These are phyloP conservation scores for Chernovozyma sophiae-reginae DNA, from an alignment of 1,139 yeast species.

Conservation along the genomic window DNA sequence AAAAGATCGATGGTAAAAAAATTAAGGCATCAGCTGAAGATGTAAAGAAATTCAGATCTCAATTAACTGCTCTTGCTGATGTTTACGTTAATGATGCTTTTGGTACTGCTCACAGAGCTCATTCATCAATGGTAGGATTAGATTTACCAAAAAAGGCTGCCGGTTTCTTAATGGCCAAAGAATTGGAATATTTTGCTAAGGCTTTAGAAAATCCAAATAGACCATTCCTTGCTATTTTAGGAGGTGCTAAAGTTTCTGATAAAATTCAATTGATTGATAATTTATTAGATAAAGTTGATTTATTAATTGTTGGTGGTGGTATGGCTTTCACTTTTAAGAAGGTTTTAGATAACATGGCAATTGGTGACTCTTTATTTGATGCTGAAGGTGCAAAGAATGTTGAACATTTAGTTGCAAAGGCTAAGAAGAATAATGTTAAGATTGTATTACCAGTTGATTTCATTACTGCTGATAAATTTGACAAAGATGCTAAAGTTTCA, in stretches of 20 bases:
- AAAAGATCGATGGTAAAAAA: constrained; percentile 82
- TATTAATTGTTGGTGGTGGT: constrained; percentile 95
- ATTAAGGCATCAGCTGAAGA: constrained; percentile 81
- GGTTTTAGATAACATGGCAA: constrained; percentile 75
- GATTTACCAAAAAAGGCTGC: constrained; percentile 92
- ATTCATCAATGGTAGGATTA: constrained; percentile 96
- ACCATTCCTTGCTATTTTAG: constrained; percentile 95
- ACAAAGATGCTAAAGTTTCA: constrained; percentile 81
- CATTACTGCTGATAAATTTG: constrained; percentile 89
- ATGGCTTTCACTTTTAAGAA: constrained; percentile 98
- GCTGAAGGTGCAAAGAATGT: constrained; percentile 92
- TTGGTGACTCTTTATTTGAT: constrained; percentile 88
- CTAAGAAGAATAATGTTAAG: constrained; percentile 90
- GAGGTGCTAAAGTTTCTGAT: constrained; percentile 98
- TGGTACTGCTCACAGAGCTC: constrained; percentile 99
- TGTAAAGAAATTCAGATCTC: constrained; percentile 80
- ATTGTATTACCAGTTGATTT: constrained; percentile 90
- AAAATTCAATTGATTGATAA: constrained; percentile 97
- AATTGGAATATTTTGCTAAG: constrained; percentile 92
- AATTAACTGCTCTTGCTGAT: constrained; percentile 86
- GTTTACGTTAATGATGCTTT: constrained; percentile 96
- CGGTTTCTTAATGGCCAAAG: constrained; percentile 96
- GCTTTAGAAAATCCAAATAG: constrained; percentile 95
- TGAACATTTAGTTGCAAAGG: constrained; percentile 84
- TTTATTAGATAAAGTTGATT: constrained; percentile 89